These are phyloP conservation scores for Aschersonia sp. DNA, from an alignment of 2,329 filamentous ascomycete species.

Conservation along the genomic window DNA sequence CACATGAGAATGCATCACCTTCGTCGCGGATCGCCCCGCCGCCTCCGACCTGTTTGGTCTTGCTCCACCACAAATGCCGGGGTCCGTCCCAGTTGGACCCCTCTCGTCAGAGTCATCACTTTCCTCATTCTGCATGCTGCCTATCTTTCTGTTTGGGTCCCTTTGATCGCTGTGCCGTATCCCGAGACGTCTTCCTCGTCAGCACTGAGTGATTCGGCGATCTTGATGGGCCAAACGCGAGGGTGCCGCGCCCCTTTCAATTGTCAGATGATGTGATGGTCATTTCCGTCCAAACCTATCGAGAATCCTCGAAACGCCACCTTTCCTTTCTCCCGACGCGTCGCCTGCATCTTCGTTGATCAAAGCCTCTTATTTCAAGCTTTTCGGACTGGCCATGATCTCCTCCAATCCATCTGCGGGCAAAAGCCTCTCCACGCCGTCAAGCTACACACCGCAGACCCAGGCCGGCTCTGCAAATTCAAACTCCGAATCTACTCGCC, in stretches of 20 bases:
- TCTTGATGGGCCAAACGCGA: background rate
- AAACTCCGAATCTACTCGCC: constrained; percentile 36
- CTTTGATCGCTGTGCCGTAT: background rate
- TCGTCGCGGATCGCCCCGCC: too few species aligned
- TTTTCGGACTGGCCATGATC: constrained; percentile 16
- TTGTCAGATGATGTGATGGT: background rate
- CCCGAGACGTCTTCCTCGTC: too few species aligned
- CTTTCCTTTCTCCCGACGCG: too few species aligned
- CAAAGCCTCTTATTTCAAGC: too few species aligned
- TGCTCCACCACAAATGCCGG: constrained; percentile 5
- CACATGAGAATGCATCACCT: background rate
- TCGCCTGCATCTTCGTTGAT: too few species aligned
- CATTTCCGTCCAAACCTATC: background rate
- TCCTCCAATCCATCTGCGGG: constrained; percentile 20
- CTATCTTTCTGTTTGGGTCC: background rate
- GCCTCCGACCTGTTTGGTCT: background rate
- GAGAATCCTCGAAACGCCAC: too few species aligned
- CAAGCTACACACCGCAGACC: constrained; percentile 24
- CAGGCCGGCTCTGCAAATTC: constrained; percentile 27
- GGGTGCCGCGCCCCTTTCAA: background rate
- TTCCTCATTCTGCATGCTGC: background rate
- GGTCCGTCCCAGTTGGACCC: constrained; percentile 6
- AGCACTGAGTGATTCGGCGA: too few species aligned
- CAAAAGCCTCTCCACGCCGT: constrained; percentile 35
- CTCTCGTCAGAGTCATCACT: constrained; percentile 3